A percentile compares a stretch with the other conserved stretches of the same genome.
These are phyloP conservation scores for Venturiaceae sp. DNA, from an alignment of 2,329 filamentous ascomycete species.

Conservation along the genomic window DNA sequence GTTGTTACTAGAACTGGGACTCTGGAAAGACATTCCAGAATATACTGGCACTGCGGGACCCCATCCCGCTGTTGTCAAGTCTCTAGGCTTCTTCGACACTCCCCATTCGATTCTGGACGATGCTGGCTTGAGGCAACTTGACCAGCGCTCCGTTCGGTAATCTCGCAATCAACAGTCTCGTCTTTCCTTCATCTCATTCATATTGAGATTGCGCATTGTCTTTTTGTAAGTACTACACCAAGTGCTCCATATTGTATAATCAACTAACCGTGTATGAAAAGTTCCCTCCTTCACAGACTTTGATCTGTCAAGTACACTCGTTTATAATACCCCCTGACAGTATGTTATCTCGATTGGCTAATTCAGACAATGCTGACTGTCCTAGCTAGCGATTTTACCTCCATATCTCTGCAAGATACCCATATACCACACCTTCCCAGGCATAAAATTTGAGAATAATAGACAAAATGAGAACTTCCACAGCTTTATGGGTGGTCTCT, in stretches of 20 bases:
- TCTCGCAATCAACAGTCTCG: not conserved
- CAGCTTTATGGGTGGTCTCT: slow-evolving; percentile 36
- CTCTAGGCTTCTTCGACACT: not conserved
- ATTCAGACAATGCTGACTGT: not conserved
- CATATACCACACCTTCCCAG: not conserved
- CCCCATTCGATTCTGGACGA: not conserved
- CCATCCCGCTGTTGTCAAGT: not conserved
- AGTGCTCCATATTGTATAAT: not conserved
- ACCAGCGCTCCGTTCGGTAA: not conserved
- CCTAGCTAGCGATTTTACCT: not conserved
- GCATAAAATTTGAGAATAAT: not conserved
- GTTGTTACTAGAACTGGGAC: not conserved
- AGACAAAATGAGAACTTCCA: slow-evolving; percentile 31
- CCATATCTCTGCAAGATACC: not conserved
- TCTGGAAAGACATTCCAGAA: not conserved
- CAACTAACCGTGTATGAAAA: not conserved
- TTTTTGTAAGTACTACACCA: not conserved
- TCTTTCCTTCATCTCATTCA: not conserved
- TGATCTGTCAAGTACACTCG: slow-evolving; percentile 43
- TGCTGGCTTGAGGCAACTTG: not conserved
- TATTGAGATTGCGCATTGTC: not conserved
- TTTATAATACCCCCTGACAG: slow-evolving; percentile 32
- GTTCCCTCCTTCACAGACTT: slow-evolving; percentile 10
- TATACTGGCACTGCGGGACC: not conserved
- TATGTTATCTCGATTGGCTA: slow-evolving; percentile 10